Evolutionary conservation across 2,329 filamentous ascomycete genomes (phyloP).

Genomic region (Elsinoe australis): DNA sequence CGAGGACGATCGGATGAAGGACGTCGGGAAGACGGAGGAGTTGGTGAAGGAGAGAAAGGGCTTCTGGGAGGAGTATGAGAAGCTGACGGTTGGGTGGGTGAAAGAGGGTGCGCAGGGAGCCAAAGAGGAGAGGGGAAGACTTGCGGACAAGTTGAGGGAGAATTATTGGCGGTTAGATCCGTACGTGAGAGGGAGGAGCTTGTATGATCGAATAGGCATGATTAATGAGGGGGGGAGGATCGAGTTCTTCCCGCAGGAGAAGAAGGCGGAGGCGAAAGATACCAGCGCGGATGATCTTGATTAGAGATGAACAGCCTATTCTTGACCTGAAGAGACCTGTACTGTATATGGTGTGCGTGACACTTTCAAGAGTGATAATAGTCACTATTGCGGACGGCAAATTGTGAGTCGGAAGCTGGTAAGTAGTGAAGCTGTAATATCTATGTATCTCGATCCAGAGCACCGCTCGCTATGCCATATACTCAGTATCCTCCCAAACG

Average conservation of each 20-base stretch:
- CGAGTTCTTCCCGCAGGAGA: slow-evolving; percentile 55
- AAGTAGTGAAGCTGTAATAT: not conserved
- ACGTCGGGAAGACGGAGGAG: slow-evolving; percentile 51
- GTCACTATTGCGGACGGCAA: too few species aligned
- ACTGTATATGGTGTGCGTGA: too few species aligned
- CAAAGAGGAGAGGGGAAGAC: slow-evolving; percentile 35
- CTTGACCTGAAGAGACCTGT: too few species aligned
- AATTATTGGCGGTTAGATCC: slow-evolving; percentile 90
- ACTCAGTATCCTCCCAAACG: not conserved
- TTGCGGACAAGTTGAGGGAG: slow-evolving; percentile 57
- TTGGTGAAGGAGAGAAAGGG: slow-evolving; percentile 56
- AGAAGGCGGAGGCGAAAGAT: slow-evolving; percentile 22
- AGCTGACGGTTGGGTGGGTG: slow-evolving; percentile 69
- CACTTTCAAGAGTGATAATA: too few species aligned
- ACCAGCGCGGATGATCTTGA: slow-evolving; percentile 31
- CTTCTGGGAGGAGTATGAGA: slow-evolving; percentile 67
- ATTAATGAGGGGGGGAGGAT: slow-evolving; percentile 60
- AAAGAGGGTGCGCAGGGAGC: slow-evolving; percentile 34
- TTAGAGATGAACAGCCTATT: slow-evolving; percentile 19
- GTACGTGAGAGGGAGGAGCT: slow-evolving; percentile 70
- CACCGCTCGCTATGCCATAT: not conserved
- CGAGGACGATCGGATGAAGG: slow-evolving; percentile 70
- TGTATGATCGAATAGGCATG: slow-evolving; percentile 75
- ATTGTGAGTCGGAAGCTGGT: not conserved
- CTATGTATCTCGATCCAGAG: too few species aligned